Conservation (phyloP, 129 eudicot species). For the Flaveria linearis region DNA sequence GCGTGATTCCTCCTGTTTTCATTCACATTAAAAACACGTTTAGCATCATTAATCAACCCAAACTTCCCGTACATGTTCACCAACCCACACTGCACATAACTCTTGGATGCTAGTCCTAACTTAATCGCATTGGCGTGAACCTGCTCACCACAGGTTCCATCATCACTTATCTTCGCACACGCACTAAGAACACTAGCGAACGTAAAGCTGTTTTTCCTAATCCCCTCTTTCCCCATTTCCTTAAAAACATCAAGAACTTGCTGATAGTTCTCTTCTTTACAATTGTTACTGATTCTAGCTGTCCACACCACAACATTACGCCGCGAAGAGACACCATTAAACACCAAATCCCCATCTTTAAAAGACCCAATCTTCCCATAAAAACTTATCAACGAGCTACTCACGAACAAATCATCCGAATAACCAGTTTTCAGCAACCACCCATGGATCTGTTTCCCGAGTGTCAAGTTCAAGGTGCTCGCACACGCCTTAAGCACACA, state of each 20-base stretch:
- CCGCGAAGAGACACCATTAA: conserved; percentile 38
- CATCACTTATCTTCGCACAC: conserved; percentile 54
- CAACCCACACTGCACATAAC: conserved; percentile 68
- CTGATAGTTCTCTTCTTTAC: conserved; percentile 46
- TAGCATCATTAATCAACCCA: conserved; percentile 62
- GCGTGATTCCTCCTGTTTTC: conserved; percentile 43
- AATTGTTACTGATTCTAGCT: conserved; percentile 51
- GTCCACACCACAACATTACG: conserved; percentile 71
- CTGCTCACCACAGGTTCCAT: conserved; percentile 65
- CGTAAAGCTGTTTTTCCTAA: conserved; percentile 65
- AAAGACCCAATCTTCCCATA: conserved; percentile 57
- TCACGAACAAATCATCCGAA: conserved; percentile 42
- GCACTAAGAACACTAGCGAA: conserved; percentile 78
- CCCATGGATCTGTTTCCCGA: conserved; percentile 74
- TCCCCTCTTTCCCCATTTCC: conserved; percentile 73
- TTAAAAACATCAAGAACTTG: conserved; percentile 47
- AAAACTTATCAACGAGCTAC: conserved; percentile 70
- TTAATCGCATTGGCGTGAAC: conserved; percentile 74
- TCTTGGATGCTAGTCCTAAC: conserved; percentile 52
- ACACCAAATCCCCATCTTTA: conserved; percentile 49
- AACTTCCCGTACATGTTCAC: conserved; percentile 75
- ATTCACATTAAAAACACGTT: conserved; percentile 47
- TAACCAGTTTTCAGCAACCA: conserved; percentile 61
- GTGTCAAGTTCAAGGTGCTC: conserved; percentile 38
- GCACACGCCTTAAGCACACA: conserved; percentile 76